Conservation (phyloP, 2,329 filamentous ascomycete species). For the Colletotrichum musae region DNA sequence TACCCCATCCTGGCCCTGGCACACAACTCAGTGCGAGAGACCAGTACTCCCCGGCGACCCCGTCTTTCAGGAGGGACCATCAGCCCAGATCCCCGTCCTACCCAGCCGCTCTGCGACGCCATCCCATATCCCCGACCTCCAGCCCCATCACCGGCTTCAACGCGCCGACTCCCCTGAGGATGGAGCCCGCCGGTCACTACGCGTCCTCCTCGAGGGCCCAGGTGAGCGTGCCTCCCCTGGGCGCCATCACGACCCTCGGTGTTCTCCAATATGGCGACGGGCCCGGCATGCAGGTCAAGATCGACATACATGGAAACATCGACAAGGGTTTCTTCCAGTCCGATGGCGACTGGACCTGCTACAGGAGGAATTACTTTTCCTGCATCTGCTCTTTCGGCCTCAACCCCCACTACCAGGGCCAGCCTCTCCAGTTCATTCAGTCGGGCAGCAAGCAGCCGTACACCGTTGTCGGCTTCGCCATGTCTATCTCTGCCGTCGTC, state of each 20-base stretch:
- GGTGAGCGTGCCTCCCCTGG: conserved; percentile 67
- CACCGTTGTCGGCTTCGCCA: conserved; percentile 81
- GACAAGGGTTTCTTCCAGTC: conserved; percentile 90
- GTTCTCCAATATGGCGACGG: conserved; percentile 73
- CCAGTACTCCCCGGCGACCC: conserved; percentile 66
- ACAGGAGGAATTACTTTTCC: conserved; percentile 91
- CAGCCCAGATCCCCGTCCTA: conserved; percentile 68
- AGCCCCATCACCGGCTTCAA: conserved; percentile 54
- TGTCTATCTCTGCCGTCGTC: conserved; percentile 87
- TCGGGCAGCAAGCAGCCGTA: conserved; percentile 69
- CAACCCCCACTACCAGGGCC: conserved; percentile 66
- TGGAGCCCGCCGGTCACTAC: conserved; percentile 51
- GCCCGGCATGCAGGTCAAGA: conserved; percentile 67
- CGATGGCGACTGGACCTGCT: conserved; percentile 92
- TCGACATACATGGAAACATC: conserved; percentile 84
- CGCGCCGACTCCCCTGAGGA: conserved; percentile 32
- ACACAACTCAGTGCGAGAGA: conserved; percentile 66
- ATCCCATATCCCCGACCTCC: conserved; percentile 68
- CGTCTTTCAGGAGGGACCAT: conserved; percentile 67
- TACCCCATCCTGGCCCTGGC: conserved; percentile 62
- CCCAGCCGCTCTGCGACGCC: conserved; percentile 61
- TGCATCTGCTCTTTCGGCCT: conserved; percentile 85
- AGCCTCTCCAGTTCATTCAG: conserved; percentile 66
- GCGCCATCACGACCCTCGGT: conserved; percentile 66
- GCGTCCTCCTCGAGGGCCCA: conserved; percentile 51